Conservation (phyloP, 2,329 filamentous ascomycete genomes). For the Pezicula rhizophila region DNA sequence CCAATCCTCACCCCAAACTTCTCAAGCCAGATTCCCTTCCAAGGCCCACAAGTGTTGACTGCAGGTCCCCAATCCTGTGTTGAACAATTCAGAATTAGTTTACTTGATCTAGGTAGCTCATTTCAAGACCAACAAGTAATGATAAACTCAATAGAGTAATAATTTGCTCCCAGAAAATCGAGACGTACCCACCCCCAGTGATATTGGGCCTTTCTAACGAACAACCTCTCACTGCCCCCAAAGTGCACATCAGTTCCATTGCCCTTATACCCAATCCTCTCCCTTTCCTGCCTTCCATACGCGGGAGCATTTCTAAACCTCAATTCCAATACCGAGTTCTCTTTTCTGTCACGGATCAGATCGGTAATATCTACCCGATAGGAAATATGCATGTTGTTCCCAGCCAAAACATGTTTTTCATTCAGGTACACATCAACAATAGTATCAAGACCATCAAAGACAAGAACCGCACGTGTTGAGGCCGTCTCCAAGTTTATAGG, state of each 20-base stretch:
- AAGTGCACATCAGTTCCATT: conserved; percentile 43
- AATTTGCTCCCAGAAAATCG: too few relatives aligned
- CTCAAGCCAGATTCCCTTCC: conserved; percentile 62
- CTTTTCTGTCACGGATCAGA: conserved; percentile 18
- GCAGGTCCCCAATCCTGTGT: conserved; percentile 57
- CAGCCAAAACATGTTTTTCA: conserved; percentile 38
- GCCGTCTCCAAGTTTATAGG: conserved; percentile 15
- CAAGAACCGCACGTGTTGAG: conserved; percentile 32
- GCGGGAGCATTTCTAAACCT: conserved; percentile 17
- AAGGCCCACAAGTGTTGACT: conserved; percentile 56
- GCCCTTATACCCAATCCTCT: conserved; percentile 26
- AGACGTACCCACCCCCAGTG: conserved; percentile 51
- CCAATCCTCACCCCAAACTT: conserved; percentile 51
- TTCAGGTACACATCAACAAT: conserved; percentile 46
- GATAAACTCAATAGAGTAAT: too few relatives aligned
- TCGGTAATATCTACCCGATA: conserved; percentile 43
- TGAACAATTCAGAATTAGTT: too few relatives aligned
- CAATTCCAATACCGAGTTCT: conserved; percentile 13
- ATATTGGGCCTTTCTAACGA: conserved; percentile 61
- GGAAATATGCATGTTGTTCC: conserved; percentile 48
- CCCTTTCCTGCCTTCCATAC: conserved; percentile 17
- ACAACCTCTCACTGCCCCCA: conserved; percentile 37
- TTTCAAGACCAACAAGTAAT: too few relatives aligned
- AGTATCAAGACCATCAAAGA: conserved; percentile 51
- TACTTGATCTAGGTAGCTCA: too few relatives aligned